Evolutionary conservation across 805 yeast genomes (phyloP).

Genomic region (Kodamaea leandrae): DNA sequence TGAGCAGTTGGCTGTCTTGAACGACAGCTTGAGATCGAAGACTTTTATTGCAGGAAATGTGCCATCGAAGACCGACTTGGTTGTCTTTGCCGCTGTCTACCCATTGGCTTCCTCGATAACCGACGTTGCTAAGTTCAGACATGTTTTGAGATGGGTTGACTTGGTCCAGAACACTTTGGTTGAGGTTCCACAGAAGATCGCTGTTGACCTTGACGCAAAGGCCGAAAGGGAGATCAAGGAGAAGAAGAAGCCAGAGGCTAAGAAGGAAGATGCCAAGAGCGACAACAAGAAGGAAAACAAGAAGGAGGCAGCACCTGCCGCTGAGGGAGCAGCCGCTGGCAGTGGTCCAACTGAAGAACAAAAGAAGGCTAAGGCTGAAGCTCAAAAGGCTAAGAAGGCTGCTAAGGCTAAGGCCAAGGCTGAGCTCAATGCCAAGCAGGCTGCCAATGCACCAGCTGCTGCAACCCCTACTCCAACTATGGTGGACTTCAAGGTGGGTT

Average conservation of each 20-base stretch:
- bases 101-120: slow-evolving; percentile 55
- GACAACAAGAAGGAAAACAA: slow-evolving; percentile 36
- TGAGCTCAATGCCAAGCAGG: slow-evolving; percentile 44
- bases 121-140: slow-evolving; percentile 67
- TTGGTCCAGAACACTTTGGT: slow-evolving; percentile 69
- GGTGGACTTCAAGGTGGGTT: slow-evolving; percentile 93
- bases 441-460: slow-evolving; percentile 50
- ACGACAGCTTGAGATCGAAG: slow-evolving; percentile 61
- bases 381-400: slow-evolving; percentile 60
- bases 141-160: slow-evolving; percentile 90
- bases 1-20: slow-evolving; percentile 46
- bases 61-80: slow-evolving; percentile 69
- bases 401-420: slow-evolving; percentile 63
- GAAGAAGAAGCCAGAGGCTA: slow-evolving; percentile 46
- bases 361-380: slow-evolving; percentile 49
- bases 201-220: slow-evolving; percentile 56
- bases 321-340: slow-evolving; percentile 13
- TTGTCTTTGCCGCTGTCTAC: slow-evolving; percentile 62
- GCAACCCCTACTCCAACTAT: slow-evolving; percentile 76
- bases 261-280: slow-evolving; percentile 20
- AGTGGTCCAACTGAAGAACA: slow-evolving; percentile 36
- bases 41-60: slow-evolving; percentile 70
- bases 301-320: slow-evolving; percentile 40
- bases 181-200: slow-evolving; percentile 53
- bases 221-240: slow-evolving; percentile 75